Evolutionary conservation across 176 grass and related monocot species (phyloP), one percentile per base, ranked within the genome.

Genomic region (Musa beccarii): DNA sequence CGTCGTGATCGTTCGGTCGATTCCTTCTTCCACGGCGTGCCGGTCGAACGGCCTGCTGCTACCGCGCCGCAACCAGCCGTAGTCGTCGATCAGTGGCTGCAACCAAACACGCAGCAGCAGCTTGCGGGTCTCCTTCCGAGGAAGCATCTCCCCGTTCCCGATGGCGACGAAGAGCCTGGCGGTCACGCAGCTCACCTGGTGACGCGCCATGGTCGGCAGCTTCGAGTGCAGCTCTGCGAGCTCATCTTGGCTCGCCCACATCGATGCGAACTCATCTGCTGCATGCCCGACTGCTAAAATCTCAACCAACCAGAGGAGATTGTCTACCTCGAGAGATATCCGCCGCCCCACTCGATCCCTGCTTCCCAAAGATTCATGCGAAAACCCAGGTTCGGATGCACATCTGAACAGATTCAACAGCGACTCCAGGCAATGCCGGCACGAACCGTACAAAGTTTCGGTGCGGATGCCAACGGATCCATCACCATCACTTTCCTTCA

Each of bases 31-130:
- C 0, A 97, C 85, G 15, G 90, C 79, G 34, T 90, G 92, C 68
- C 84, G 79, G 77, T 97, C 90, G 76, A 97, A 97, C 11, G 83
- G 71, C 59, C 89, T 75, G 80, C 34, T 43, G 34, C 78, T 76
- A 22, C 85, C 88, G 57, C 81, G 80, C 50, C 89, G 87, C n/a
- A 97, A 69, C 93, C 93, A 97, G 9, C 73, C 77, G 71, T 90
- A 97, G 84, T 97, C 93, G 63, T 97, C 90, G 13, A 92, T 90
- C 43, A 97, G 90, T 17, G 93, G 77, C 63, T 86, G 88, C 74
- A 97, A 72, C 93, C 90, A 97, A 53, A 85, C 79, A 65, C 83
- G 80, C 19, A 97, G 73, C 11, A 97, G 81, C 13, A 78, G 77
- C 21, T 82, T 71, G 26, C 90, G 88, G 8, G 64, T 83, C 43